phyloP scores from a whole-genome alignment of 768 basidiomycete genomes.

The Mycena alexandri region DNA sequence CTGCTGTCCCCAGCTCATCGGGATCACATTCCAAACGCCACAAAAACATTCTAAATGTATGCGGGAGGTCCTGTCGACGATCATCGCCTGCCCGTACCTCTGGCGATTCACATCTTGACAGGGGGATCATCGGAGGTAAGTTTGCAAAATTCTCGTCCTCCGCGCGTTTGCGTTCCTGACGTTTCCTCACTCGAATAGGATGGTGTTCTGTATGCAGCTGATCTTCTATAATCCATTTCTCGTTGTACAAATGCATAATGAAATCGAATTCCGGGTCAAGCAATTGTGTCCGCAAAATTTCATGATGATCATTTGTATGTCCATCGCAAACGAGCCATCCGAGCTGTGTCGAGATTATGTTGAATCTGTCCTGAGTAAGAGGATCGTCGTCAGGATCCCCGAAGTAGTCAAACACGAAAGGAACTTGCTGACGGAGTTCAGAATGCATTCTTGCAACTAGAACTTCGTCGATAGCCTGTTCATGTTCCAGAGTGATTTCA shows the following conservation, averaged over 20 bases:
- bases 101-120: background rate
- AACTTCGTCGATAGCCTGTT: background rate
- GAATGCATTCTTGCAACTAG: slow-evolving; percentile 4
- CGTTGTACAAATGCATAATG: slow-evolving; percentile 2
- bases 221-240: slow-evolving; percentile 1
- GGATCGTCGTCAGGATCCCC: slow-evolving; percentile 14
- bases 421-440: background rate
- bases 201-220: background rate
- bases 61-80: background rate
- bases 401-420: slow-evolving; percentile 18
- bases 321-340: slow-evolving; percentile 17
- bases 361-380: slow-evolving; percentile 2
- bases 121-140: background rate
- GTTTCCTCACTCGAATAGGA: background rate
- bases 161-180: background rate
- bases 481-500: background rate
- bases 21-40: background rate
- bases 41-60: background rate
- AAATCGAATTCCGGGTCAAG: slow-evolving; percentile 24
- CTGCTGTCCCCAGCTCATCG: background rate
- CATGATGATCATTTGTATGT: slow-evolving; percentile 11
- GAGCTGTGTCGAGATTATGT: background rate
- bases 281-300: slow-evolving; percentile 18
- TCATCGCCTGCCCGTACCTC: background rate
- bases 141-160: background rate